Conservation (phyloP, 169 alveolate species). For the Cryptosporidium meleagridis region DNA sequence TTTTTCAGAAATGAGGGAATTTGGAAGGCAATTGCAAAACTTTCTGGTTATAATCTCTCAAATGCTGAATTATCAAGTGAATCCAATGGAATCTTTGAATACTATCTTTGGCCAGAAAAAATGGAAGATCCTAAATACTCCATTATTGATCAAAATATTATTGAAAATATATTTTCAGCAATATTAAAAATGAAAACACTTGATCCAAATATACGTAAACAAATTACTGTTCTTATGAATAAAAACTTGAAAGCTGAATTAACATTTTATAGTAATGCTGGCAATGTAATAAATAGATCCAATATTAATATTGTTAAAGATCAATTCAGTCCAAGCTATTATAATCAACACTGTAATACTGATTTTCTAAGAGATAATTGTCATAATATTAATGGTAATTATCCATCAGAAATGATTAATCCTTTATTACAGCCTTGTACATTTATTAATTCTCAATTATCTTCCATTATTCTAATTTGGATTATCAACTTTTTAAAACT, state of each 20-base stretch:
- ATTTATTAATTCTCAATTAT: constrained; percentile 2
- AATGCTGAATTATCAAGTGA: constrained; percentile 57
- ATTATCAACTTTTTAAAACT: constrained; percentile 5
- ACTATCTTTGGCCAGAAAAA: constrained; percentile 72
- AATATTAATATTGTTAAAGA: constrained; percentile 7
- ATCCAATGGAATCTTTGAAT: constrained; percentile 3
- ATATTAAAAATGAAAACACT: not conserved
- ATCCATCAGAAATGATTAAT: not conserved
- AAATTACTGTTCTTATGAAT: constrained; percentile 9
- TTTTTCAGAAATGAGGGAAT: constrained; percentile 32
- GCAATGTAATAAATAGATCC: constrained; percentile 14
- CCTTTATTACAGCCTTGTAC: not conserved
- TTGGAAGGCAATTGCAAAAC: constrained; percentile 45
- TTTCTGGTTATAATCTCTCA: constrained; percentile 66
- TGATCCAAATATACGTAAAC: constrained; percentile 23
- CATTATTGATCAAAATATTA: not conserved
- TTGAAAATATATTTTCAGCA: not conserved
- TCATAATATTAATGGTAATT: not conserved
- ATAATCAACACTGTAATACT: not conserved
- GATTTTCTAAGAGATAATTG: not conserved
- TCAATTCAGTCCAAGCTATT: not conserved
- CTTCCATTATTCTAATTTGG: constrained; percentile 27
- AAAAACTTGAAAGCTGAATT: constrained; percentile 25
- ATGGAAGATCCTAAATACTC: constrained; percentile 36
- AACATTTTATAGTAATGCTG: constrained; percentile 39